Conservation (phyloP, 2,329 filamentous ascomycete genomes). For the Calonectria hongkongensis region DNA sequence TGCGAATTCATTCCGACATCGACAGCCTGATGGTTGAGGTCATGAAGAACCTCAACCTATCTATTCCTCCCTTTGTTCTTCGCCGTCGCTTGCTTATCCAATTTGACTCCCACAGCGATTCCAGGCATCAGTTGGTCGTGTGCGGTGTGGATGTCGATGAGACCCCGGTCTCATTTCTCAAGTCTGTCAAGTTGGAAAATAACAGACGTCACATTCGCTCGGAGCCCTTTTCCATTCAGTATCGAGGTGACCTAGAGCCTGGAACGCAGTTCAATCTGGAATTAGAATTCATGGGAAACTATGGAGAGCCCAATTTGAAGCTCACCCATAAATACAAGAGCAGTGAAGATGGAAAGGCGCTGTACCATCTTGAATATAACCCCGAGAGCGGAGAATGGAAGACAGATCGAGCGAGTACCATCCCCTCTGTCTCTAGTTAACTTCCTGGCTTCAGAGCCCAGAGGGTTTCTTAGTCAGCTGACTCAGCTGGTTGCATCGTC, state of each 20-base stretch:
- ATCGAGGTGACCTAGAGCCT: constrained; percentile 54
- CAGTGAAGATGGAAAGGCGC: fast-evolving
- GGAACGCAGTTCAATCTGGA: constrained; percentile 59
- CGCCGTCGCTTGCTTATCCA: constrained; percentile 58
- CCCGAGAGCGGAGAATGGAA: constrained; percentile 42
- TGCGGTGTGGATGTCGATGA: constrained; percentile 63
- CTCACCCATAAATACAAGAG: constrained; percentile 22
- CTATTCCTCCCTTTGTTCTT: constrained; percentile 63
- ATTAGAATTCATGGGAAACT: constrained; percentile 69
- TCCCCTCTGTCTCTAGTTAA: too few relatives aligned
- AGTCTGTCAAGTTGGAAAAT: constrained; percentile 62
- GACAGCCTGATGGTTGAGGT: constrained; percentile 64
- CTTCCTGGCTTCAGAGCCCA: too few relatives aligned
- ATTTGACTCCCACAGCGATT: constrained; percentile 46
- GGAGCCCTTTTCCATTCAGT: constrained; percentile 62
- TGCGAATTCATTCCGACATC: constrained; percentile 60
- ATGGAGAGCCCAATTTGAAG: constrained; percentile 63
- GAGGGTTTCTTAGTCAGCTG: not conserved
- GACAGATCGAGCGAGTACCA: not conserved
- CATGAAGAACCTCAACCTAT: constrained; percentile 62
- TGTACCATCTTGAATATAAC: constrained; percentile 44
- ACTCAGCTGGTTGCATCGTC: not conserved
- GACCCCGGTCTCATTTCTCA: constrained; percentile 63
- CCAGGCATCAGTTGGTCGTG: constrained; percentile 56
- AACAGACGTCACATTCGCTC: constrained; percentile 58